These are phyloP conservation scores for Prunus davidiana DNA, from an alignment of 306 rosid species.

Conservation along the genomic window DNA sequence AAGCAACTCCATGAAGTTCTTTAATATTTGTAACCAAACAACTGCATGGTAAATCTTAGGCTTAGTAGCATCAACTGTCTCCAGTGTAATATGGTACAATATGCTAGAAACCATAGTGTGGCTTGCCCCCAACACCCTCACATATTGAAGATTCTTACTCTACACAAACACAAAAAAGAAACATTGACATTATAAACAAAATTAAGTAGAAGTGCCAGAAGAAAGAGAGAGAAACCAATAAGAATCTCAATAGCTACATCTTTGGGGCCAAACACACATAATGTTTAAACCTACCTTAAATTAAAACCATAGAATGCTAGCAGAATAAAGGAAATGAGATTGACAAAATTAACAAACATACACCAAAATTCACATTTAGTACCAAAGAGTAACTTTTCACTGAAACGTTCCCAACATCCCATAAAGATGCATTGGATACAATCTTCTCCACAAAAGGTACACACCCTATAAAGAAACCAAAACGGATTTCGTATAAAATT, in stretches of 20 bases:
- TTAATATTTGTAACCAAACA: background rate
- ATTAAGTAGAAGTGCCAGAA: background rate
- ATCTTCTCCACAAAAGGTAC: background rate
- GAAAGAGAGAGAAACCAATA: background rate
- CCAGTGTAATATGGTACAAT: slow-evolving; percentile 1
- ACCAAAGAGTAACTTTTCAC: too few relatives aligned
- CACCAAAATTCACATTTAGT: background rate
- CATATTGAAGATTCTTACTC: slow-evolving; percentile 11
- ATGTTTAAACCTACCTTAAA: background rate
- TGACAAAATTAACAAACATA: background rate
- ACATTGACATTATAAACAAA: background rate
- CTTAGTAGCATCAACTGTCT: background rate
- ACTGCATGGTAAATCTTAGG: background rate
- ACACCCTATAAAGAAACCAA: background rate
- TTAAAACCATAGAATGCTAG: too few relatives aligned
- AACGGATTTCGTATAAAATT: background rate
- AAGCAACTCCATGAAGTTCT: slow-evolving; percentile 1
- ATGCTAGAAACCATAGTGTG: background rate
- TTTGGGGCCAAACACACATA: background rate
- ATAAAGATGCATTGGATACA: background rate
- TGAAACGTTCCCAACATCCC: too few relatives aligned
- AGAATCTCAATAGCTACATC: background rate
- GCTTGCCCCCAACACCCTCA: slow-evolving; percentile 11
- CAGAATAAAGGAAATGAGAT: background rate
- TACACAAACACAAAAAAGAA: background rate